Base-by-base conservation (phyloP, 2,329 filamentous ascomycete species). In the Berkeleyomyces rouxiae region DNA sequence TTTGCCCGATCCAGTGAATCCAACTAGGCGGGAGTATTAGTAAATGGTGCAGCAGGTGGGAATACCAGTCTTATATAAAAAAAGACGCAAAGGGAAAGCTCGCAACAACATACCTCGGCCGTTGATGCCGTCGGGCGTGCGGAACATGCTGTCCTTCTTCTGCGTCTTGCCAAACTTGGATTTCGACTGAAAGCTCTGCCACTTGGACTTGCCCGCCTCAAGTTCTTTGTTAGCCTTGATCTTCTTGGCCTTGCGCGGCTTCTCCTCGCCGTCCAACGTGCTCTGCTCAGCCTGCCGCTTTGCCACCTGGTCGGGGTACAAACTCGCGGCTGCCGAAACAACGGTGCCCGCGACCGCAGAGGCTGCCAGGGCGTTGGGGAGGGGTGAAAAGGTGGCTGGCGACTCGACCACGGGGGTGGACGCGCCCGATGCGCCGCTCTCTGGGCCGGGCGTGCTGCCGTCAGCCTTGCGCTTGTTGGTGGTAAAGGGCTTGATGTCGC, bases 81-180 rank as follows among this genome's bases (percentile, higher is more conserved):
- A 9, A 39, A 36, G 49, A n/a, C 13, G 23, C 7, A 7, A 2
- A 43, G 5, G 7, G 6, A 23, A 43, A 16, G 5, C n/a, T 53
- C 13, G 2, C 16, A 46, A 23, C 4, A 39, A 55, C 80, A 68
- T 76, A 95, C 91, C 91, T 86, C 90, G 83, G 64, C 88, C 91
- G 69, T 89, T 82, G 33, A 93, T 81, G 65, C 89, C 86, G 40
- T 95, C 90, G 0, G 90, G 90, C 2, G 91, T 96, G 57, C 91
- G 85, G 72, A 96, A 96, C 91, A 96, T 96, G 78, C 90, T 95
- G 58, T 96, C 89, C 75, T 96, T 96, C 76, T 92, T 92, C 49
- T 76, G 74, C 3, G 75, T 67, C 72, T 86, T 86, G 67, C 78
- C 82, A 67, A 83, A 77, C 71, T 89, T 91, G 57, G 79, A 81